Evolutionary conservation across 1,139 yeast species (phyloP).

Genomic region (Lodderomyces oxycetoniae): DNA sequence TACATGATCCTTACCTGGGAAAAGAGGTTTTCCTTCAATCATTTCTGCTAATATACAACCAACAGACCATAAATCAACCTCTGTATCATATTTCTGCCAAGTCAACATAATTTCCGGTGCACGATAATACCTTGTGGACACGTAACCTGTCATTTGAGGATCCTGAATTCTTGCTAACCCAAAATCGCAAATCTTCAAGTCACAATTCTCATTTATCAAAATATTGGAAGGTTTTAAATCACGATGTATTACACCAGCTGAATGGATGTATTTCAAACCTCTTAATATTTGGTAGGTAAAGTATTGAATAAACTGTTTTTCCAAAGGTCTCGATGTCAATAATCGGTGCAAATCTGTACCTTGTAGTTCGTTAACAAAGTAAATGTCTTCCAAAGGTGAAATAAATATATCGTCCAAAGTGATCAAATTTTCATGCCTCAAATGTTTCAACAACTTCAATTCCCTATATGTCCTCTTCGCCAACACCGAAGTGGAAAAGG

Average conservation of each 20-base stretch:
- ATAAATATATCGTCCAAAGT: constrained; percentile 90
- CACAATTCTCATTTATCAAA: constrained; percentile 91
- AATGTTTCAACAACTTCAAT: constrained; percentile 83
- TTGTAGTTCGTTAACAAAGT: constrained; percentile 92
- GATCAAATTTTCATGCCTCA: constrained; percentile 91
- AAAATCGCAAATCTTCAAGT: constrained; percentile 92
- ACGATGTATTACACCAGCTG: constrained; percentile 95
- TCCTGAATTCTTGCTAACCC: constrained; percentile 96
- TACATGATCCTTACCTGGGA: constrained; percentile 98
- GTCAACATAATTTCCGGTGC: constrained; percentile 99
- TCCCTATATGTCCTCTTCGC: constrained; percentile 97
- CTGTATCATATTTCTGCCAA: constrained; percentile 99
- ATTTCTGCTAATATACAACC: constrained; percentile 98
- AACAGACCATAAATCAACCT: constrained; percentile 99
- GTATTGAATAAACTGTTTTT: constrained; percentile 93
- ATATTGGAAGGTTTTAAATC: constrained; percentile 93
- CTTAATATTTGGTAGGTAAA: constrained; percentile 90
- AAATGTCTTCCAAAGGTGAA: constrained; percentile 93
- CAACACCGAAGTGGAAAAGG: constrained; percentile 88
- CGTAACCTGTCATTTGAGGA: constrained; percentile 99
- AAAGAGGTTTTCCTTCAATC: constrained; percentile 97
- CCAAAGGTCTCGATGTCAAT: constrained; percentile 87
- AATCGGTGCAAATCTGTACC: constrained; percentile 95
- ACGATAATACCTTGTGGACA: constrained; percentile 90
- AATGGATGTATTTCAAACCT: constrained; percentile 91